These are phyloP conservation scores for Leucaena leucocephala DNA, from an alignment of 306 rosid genomes.

Conservation along the genomic window DNA sequence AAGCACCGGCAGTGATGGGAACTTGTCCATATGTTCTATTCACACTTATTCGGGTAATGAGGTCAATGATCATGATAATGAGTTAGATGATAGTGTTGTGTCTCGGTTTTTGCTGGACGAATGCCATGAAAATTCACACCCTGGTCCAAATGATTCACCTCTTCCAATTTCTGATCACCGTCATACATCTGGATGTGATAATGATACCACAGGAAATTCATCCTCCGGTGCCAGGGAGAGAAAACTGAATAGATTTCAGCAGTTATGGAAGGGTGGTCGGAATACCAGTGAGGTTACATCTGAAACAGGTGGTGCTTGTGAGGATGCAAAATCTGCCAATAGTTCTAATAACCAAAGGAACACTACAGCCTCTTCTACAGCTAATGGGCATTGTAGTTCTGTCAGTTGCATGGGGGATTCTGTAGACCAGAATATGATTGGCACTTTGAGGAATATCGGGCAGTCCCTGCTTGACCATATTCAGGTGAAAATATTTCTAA, in stretches of 20 bases:
- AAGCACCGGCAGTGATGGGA: slow-evolving; percentile 62
- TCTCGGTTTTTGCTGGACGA: slow-evolving; percentile 58
- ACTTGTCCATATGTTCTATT: slow-evolving; percentile 50
- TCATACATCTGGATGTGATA: slow-evolving; percentile 42
- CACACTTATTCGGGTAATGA: slow-evolving; percentile 58
- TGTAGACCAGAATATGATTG: slow-evolving; percentile 65
- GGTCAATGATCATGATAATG: slow-evolving; percentile 55
- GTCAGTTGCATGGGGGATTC: slow-evolving; percentile 59
- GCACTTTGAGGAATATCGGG: slow-evolving; percentile 77
- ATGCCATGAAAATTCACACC: slow-evolving; percentile 44
- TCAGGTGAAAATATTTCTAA: slow-evolving; percentile 61
- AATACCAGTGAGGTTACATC: slow-evolving; percentile 52
- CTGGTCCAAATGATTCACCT: slow-evolving; percentile 48
- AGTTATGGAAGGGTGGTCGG: slow-evolving; percentile 81
- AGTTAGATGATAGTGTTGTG: slow-evolving; percentile 61
- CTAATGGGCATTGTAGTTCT: slow-evolving; percentile 47
- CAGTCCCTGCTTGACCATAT: slow-evolving; percentile 93
- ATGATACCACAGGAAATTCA: slow-evolving; percentile 43
- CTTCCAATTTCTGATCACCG: slow-evolving; percentile 56
- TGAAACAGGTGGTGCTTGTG: slow-evolving; percentile 51
- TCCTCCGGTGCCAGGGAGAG: slow-evolving; percentile 48
- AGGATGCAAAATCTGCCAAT: slow-evolving; percentile 48
- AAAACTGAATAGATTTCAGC: slow-evolving; percentile 67
- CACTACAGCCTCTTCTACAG: slow-evolving; percentile 42
- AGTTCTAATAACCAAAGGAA: slow-evolving; percentile 42